Evolutionary conservation across 805 yeast genomes (phyloP).

Genomic region (Millerozyma miso): DNA sequence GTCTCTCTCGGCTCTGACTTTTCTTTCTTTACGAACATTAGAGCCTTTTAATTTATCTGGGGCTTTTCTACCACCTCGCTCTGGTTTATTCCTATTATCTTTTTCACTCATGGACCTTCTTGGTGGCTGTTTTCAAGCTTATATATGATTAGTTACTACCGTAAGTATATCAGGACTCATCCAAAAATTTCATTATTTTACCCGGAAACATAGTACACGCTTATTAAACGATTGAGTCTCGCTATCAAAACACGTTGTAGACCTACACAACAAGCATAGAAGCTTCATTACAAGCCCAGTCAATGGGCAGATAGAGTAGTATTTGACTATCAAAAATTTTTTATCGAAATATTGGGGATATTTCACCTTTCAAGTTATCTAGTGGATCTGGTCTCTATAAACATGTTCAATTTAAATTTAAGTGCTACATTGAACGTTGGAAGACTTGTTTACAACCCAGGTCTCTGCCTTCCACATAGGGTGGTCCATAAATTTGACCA

Average conservation of each 20-base stretch:
- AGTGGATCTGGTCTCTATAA: not conserved
- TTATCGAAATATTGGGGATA: too few species aligned
- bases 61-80: constrained; percentile 5
- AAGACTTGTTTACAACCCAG: constrained; percentile 56
- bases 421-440: constrained; percentile 74
- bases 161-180: not conserved
- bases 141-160: not conserved
- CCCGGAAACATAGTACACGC: not conserved
- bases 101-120: constrained; percentile 1
- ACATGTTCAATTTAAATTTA: constrained; percentile 50
- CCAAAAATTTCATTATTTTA: not conserved
- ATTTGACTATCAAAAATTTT: too few species aligned
- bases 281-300: too few species aligned
- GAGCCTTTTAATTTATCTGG: constrained; percentile 1
- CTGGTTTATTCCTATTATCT: constrained; percentile 4
- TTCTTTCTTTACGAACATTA: constrained; percentile 2
- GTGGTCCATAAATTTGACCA: constrained; percentile 55
- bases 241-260: too few species aligned
- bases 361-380: too few species aligned
- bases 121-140: not conserved
- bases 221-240: too few species aligned
- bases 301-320: too few species aligned
- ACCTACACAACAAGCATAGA: too few species aligned
- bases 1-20: constrained; percentile 7
- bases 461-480: constrained; percentile 65